These are phyloP conservation scores for Colletotrichum horii DNA, from an alignment of 2,329 filamentous ascomycete species.

Conservation along the genomic window DNA sequence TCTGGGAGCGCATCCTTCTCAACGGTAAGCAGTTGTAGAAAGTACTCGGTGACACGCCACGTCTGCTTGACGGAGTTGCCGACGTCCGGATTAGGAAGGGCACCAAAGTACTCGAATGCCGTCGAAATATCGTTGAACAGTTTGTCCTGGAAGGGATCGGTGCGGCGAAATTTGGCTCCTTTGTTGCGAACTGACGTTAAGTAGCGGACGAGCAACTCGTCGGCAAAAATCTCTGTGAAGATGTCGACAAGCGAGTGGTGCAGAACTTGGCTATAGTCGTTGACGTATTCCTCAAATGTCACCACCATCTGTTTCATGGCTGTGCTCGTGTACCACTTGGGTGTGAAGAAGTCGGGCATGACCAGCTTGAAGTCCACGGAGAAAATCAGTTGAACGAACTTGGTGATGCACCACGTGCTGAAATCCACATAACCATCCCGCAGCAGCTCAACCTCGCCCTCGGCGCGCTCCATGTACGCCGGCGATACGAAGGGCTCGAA, in stretches of 20 bases:
- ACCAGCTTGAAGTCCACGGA: conserved; percentile 85
- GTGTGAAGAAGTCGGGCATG: conserved; percentile 88
- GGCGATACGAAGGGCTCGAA: conserved; percentile 82
- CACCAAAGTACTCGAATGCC: conserved; percentile 87
- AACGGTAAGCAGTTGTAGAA: conserved; percentile 79
- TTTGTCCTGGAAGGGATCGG: conserved; percentile 89
- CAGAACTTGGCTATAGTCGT: conserved; percentile 83
- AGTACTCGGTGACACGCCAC: conserved; percentile 88
- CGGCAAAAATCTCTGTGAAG: conserved; percentile 89
- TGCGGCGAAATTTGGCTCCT: conserved; percentile 83
- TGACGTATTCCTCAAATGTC: conserved; percentile 94
- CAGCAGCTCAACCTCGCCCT: conserved; percentile 74
- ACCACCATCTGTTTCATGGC: conserved; percentile 93
- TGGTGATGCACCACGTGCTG: conserved; percentile 88
- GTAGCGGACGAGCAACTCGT: conserved; percentile 88
- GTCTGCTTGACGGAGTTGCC: conserved; percentile 80
- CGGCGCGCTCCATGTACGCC: conserved; percentile 77
- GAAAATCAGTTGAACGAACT: conserved; percentile 89
- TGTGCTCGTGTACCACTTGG: conserved; percentile 84
- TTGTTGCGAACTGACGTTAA: conserved; percentile 86
- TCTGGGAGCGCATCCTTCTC: conserved; percentile 76
- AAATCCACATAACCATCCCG: conserved; percentile 95
- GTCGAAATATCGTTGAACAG: conserved; percentile 92
- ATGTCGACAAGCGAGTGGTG: conserved; percentile 90
- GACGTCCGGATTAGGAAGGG: conserved; percentile 73